Conservation (phyloP, 441 rosid genomes). For the Gossypium schwendimanii region DNA sequence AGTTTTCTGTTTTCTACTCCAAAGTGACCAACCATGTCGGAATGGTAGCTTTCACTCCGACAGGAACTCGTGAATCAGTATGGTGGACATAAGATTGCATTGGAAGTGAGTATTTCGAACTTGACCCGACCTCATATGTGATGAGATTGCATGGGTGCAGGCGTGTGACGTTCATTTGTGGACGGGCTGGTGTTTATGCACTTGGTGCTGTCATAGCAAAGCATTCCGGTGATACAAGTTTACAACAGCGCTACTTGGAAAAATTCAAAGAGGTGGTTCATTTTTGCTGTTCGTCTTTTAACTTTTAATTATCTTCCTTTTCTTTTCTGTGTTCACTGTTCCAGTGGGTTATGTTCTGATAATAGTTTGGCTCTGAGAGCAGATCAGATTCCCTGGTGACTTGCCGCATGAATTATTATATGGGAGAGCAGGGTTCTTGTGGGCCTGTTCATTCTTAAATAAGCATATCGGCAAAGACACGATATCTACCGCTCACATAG, state of each 20-base stretch:
- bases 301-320: neutral
- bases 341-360: neutral
- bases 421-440: constrained; percentile 59
- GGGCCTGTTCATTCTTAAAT: constrained; percentile 63
- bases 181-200: constrained; percentile 62
- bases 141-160: constrained; percentile 23
- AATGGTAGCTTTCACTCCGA: neutral
- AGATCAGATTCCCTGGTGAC: constrained; percentile 47
- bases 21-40: neutral
- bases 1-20: constrained; percentile 1
- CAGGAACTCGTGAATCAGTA: neutral
- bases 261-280: constrained; percentile 43
- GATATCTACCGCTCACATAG: constrained; percentile 33
- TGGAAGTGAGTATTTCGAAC: constrained; percentile 3
- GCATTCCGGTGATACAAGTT: constrained; percentile 43
- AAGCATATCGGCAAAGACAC: constrained; percentile 51
- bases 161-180: constrained; percentile 53
- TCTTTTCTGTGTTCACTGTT: neutral
- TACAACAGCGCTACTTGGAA: constrained; percentile 34
- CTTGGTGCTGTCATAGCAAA: constrained; percentile 65
- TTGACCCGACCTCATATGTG: neutral
- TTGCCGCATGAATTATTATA: constrained; percentile 51
- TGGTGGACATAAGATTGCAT: neutral
- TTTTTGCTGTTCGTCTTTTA: neutral
- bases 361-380: constrained; percentile 14